Evolutionary conservation across 768 basidiomycete genomes (phyloP).

Genomic region (Tephrocybe rancida): DNA sequence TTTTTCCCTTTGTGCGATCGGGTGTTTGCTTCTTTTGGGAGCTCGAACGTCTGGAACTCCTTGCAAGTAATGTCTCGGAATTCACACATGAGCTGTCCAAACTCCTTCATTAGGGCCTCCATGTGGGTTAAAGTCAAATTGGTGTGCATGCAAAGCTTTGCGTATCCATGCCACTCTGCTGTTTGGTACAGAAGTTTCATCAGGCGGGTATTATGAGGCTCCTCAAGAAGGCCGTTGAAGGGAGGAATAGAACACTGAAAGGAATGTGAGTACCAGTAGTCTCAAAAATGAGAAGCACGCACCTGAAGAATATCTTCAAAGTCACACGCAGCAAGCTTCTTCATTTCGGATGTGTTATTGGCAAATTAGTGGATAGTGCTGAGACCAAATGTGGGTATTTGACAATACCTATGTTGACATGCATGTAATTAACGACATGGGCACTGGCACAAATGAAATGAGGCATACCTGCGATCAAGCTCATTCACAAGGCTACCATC

Average conservation of each 20-base stretch:
- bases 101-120: slow-evolving; percentile 18
- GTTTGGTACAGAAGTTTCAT: slow-evolving; percentile 31
- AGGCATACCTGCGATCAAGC: slow-evolving; percentile 32
- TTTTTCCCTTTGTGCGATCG: slow-evolving; percentile 22
- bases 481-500: slow-evolving; percentile 24
- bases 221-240: slow-evolving; percentile 34
- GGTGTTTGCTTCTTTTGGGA: slow-evolving; percentile 39
- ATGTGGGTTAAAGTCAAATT: slow-evolving; percentile 29
- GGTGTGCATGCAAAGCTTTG: slow-evolving; percentile 39
- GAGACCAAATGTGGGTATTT: slow-evolving; percentile 7
- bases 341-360: slow-evolving; percentile 21
- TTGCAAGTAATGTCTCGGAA: slow-evolving; percentile 29
- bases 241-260: slow-evolving; percentile 35
- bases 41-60: slow-evolving; percentile 28
- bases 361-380: slow-evolving; percentile 21
- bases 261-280: background rate
- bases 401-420: slow-evolving; percentile 1
- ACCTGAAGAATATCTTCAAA: slow-evolving; percentile 25
- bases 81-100: slow-evolving; percentile 27
- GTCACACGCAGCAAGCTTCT: slow-evolving; percentile 24
- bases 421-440: background rate
- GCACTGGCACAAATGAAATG: background rate
- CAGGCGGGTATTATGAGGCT: slow-evolving; percentile 24
- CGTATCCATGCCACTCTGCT: slow-evolving; percentile 38
- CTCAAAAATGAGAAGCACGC: background rate